Percentiles rank a stretch among this genome's conserved stretches.
Conservation (phyloP, 1,284 basidiomycete genomes). For the Ustilago bromivora region DNA sequence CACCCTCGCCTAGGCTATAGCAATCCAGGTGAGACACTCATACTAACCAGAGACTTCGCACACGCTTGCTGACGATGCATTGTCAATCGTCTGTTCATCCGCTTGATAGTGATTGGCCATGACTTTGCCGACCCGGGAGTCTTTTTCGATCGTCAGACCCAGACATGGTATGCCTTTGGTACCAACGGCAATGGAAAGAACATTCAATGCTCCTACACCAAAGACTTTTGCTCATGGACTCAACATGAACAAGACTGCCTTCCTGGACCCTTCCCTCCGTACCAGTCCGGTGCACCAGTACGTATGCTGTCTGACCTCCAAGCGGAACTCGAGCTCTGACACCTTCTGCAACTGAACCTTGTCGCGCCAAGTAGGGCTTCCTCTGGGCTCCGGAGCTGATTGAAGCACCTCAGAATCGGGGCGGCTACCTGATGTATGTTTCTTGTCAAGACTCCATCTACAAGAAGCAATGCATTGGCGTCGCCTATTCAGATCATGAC, state of each 20-base stretch:
- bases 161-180: constrained; percentile 51
- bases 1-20: constrained; percentile 54
- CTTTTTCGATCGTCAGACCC: constrained; percentile 42
- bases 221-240: constrained; percentile 56
- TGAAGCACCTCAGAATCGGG: constrained; percentile 47
- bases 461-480: constrained; percentile 56
- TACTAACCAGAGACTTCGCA: not conserved
- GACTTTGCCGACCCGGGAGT: constrained; percentile 61
- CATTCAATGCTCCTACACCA: constrained; percentile 51
- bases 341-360: not conserved
- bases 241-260: constrained; percentile 53
- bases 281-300: constrained; percentile 38
- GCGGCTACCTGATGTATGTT: constrained; percentile 59
- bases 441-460: constrained; percentile 41
- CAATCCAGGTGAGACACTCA: constrained; percentile 43
- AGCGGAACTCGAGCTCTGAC: not conserved
- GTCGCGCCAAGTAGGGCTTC: constrained; percentile 32
- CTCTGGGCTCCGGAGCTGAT: constrained; percentile 60
- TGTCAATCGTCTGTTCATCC: not conserved
- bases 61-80: no score
- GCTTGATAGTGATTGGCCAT: constrained; percentile 33
- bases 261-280: constrained; percentile 49
- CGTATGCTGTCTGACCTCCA: constrained; percentile 4
- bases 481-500: constrained; percentile 51
- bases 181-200: constrained; percentile 60